phyloP scores from a whole-genome alignment of 345 rosid species.

The Hibiscus tridactylites region DNA sequence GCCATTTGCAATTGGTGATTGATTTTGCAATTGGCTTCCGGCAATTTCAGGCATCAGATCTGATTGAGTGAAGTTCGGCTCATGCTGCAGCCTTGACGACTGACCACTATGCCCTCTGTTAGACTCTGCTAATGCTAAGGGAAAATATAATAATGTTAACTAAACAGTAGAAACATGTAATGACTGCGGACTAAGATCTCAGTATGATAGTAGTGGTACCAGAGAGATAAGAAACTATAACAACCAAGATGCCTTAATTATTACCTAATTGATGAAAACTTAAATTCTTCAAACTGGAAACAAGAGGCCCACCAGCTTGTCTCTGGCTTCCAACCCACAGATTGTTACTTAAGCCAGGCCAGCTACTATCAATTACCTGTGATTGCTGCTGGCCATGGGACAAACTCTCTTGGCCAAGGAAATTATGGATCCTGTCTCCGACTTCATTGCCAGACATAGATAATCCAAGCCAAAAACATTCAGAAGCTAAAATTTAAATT shows the following conservation, averaged over 20 bases:
- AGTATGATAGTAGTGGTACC: not conserved
- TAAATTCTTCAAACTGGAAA: not conserved
- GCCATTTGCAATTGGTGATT: not conserved
- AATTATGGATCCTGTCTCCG: no score
- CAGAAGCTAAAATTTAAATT: conserved; percentile 23
- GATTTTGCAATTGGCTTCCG: not conserved
- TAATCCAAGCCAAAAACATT: not conserved
- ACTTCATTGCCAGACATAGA: no score
- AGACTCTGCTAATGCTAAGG: not conserved
- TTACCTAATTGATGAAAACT: not conserved
- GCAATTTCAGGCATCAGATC: not conserved
- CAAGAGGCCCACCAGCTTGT: not conserved
- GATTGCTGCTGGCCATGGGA: no score
- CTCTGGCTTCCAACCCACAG: no score
- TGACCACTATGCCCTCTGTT: not conserved
- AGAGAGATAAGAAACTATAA: not conserved
- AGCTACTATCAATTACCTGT: no score
- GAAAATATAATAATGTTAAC: not conserved
- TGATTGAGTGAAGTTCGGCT: not conserved
- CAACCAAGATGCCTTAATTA: not conserved
- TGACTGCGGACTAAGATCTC: not conserved
- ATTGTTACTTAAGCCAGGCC: no score
- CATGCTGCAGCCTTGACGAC: not conserved
- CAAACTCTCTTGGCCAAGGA: no score
- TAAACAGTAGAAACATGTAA: not conserved